phyloP scores from a whole-genome alignment of 2,329 filamentous ascomycete species.

The Aspergillus awamori region DNA sequence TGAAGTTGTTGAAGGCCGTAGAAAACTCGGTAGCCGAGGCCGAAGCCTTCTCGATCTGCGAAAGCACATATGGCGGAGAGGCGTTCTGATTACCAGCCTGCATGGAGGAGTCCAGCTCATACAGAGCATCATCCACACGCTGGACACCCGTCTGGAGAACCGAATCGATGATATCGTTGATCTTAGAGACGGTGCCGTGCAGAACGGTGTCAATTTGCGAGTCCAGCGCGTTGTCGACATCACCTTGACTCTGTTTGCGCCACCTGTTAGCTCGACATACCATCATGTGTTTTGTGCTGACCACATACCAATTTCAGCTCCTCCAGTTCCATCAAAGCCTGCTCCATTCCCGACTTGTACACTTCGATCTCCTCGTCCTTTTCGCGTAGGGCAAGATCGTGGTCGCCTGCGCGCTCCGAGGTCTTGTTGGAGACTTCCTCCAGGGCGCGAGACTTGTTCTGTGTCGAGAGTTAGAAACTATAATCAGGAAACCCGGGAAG shows the following conservation, averaged over 20 bases:
- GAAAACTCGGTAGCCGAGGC: conserved; percentile 95
- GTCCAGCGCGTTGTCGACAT: conserved; percentile 78
- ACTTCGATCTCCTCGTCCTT: conserved; percentile 98
- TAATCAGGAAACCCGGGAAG: not conserved
- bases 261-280: not conserved
- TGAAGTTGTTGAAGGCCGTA: conserved; percentile 97
- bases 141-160: conserved; percentile 91
- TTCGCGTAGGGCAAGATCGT: conserved; percentile 81
- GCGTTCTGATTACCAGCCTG: conserved; percentile 98
- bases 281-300: conserved; percentile 3
- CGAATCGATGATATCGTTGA: conserved; percentile 96
- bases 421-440: conserved; percentile 80
- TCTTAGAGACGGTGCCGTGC: conserved; percentile 83
- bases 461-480: conserved; percentile 27
- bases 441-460: conserved; percentile 82
- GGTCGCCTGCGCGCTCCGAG: conserved; percentile 78
- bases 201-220: conserved; percentile 90
- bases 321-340: conserved; percentile 88
- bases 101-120: conserved; percentile 97
- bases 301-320: conserved; percentile 67
- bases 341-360: conserved; percentile 97
- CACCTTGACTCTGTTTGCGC: conserved; percentile 62
- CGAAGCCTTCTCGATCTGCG: conserved; percentile 95
- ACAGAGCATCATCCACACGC: conserved; percentile 92
- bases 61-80: conserved; percentile 89